A percentile compares a stretch with the other conserved stretches of the same genome.
Evolutionary conservation across 352 stramenopile genomes (phyloP).

Genomic region (Phytophthora boehmeriae): DNA sequence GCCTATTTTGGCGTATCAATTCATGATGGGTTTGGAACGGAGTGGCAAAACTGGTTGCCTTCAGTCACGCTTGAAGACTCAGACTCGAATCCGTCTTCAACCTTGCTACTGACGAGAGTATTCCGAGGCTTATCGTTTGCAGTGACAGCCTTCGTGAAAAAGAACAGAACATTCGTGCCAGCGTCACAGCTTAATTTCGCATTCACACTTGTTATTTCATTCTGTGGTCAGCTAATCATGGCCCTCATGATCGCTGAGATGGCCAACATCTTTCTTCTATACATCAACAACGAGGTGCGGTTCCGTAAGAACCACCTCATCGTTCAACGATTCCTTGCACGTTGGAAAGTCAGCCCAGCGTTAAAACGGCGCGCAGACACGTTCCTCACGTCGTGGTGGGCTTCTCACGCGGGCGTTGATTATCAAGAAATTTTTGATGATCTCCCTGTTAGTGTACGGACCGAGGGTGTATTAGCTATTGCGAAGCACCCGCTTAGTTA

Average conservation of each 20-base stretch:
- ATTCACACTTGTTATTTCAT: constrained; percentile 60
- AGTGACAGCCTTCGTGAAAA: constrained; percentile 66
- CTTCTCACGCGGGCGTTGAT: constrained; percentile 59
- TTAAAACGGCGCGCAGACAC: constrained; percentile 47
- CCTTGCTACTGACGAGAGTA: constrained; percentile 45
- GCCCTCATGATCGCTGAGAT: constrained; percentile 81
- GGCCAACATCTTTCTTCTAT: constrained; percentile 64
- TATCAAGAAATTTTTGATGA: constrained; percentile 65
- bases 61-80: constrained; percentile 31
- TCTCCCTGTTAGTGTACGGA: constrained; percentile 51
- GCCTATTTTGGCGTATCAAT: constrained; percentile 68
- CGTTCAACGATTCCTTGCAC: constrained; percentile 50
- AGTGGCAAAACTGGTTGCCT: constrained; percentile 66
- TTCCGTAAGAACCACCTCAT: constrained; percentile 79
- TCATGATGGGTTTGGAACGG: constrained; percentile 50
- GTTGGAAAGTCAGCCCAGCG: constrained; percentile 40
- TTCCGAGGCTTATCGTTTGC: constrained; percentile 60
- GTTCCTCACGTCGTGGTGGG: constrained; percentile 66
- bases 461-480: constrained; percentile 52
- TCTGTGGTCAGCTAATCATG: constrained; percentile 68
- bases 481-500: constrained; percentile 45
- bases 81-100: constrained; percentile 26
- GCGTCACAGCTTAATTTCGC: constrained; percentile 45
- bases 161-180: constrained; percentile 55
- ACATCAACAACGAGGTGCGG: constrained; percentile 67